Conservation (phyloP, 768 basidiomycete genomes). For the Hericium alpestre region DNA sequence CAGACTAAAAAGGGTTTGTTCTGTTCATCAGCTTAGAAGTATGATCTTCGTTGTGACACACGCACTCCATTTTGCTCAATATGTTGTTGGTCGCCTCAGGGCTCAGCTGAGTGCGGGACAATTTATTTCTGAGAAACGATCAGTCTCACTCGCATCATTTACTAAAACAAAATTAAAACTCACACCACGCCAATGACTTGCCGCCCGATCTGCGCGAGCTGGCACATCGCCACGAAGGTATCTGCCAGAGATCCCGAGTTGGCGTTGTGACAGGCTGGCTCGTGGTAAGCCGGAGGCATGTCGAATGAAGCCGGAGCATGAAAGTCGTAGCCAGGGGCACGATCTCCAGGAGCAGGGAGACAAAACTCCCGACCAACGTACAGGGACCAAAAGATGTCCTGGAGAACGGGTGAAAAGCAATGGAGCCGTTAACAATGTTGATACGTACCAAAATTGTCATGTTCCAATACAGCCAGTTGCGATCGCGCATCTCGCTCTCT, state of each 20-base stretch:
- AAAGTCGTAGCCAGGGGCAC: not conserved
- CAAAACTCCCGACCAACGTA: slow-evolving; percentile 56
- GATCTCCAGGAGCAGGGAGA: slow-evolving; percentile 28
- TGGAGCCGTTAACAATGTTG: not conserved
- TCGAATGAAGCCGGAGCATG: slow-evolving; percentile 21
- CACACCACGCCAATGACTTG: slow-evolving; percentile 9
- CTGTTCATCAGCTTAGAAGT: not conserved
- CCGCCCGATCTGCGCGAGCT: slow-evolving; percentile 11
- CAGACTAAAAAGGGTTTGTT: slow-evolving; percentile 4
- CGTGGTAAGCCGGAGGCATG: slow-evolving; percentile 37
- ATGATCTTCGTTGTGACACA: not conserved
- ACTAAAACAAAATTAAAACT: not conserved
- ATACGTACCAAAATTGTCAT: slow-evolving; percentile 38
- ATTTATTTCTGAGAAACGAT: slow-evolving; percentile 3
- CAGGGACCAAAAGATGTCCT: slow-evolving; percentile 57
- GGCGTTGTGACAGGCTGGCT: slow-evolving; percentile 28
- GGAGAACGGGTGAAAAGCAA: not conserved
- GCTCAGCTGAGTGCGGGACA: slow-evolving; percentile 4
- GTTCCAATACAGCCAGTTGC: slow-evolving; percentile 52
- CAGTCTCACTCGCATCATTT: not conserved
- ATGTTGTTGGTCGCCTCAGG: slow-evolving; percentile 7
- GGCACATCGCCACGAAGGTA: slow-evolving; percentile 10
- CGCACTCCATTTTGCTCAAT: slow-evolving; percentile 12
- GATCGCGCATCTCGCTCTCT: slow-evolving; percentile 42
- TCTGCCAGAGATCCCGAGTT: slow-evolving; percentile 4